Base-by-base conservation (phyloP, 1,284 basidiomycete species). In the Ceratobasidium sp. region DNA sequence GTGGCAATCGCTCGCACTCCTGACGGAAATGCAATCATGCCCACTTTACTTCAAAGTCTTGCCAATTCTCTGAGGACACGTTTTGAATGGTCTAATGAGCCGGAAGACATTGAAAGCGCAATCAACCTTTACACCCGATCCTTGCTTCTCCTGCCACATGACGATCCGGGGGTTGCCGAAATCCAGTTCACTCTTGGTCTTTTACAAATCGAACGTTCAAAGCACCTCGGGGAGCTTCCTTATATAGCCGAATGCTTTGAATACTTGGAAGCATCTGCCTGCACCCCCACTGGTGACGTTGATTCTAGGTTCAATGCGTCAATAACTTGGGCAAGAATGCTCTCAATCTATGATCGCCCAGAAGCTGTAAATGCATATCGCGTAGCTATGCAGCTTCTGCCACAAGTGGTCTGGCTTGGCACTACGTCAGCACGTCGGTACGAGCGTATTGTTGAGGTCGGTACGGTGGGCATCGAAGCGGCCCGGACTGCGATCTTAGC, bases 281-380 rank as follows among this genome's bases (percentile, higher is more conserved):
- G n/a, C n/a, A n/a, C n/a, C n/a, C n/a, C n/a, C n/a, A n/a, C n/a
- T n/a, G n/a, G n/a, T n/a, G n/a, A 14, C 8, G 11, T n/a, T n/a
- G n/a, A n/a, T n/a, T n/a, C n/a, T n/a, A 45, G 62, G 14, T 44
- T 64, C 24, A 19, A 47, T 15, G 62, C 62, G 27, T 45, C 62
- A 15, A 33, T 45, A 8, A n/a, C 8, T 15, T 64, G 62, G 44
- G 45, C 62, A 8, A 29, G 24, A 47, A n/a, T n/a, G n/a, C 41
- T 64, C 14, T 33, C 62, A 11, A 8, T 24, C 11, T 11, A 47
- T 27, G 11, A 9, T 24, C 19, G 44, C 4, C 5, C 8, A 5
- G 24, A 36, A 15, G 5, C 62, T 22, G 2, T 45, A 17, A 22
- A 44, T 44, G 60, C 57, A 27, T 64, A 27, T 27, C 22, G 8